These are phyloP conservation scores for Dendrocalamus sinicus DNA, from an alignment of 176 grass and related monocot species.

Conservation along the genomic window DNA sequence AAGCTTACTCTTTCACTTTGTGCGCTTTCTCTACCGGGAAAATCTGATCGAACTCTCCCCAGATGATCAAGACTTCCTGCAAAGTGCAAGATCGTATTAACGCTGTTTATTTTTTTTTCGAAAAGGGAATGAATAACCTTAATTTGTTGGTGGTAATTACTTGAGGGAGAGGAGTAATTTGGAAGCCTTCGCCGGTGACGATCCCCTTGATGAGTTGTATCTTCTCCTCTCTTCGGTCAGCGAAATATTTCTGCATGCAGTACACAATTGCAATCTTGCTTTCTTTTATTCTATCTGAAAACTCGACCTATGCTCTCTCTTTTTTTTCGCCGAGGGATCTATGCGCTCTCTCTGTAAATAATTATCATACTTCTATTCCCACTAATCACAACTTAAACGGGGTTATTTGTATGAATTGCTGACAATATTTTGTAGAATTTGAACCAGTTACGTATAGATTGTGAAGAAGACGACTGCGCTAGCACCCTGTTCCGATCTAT, in stretches of 20 bases:
- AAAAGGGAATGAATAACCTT: neutral
- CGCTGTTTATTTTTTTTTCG: neutral
- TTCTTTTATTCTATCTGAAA: too few relatives aligned
- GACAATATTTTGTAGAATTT: too few relatives aligned
- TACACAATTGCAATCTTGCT: neutral
- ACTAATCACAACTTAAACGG: too few relatives aligned
- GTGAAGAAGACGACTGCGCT: too few relatives aligned
- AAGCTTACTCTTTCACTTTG: conserved; percentile 72
- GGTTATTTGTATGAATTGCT: too few relatives aligned
- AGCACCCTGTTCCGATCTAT: too few relatives aligned
- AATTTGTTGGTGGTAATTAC: conserved; percentile 33
- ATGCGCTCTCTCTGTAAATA: too few relatives aligned
- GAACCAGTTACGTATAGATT: too few relatives aligned
- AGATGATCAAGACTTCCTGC: conserved; percentile 78
- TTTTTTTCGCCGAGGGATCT: too few relatives aligned
- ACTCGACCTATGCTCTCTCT: too few relatives aligned
- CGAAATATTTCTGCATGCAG: conserved; percentile 61
- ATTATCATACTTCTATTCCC: too few relatives aligned
- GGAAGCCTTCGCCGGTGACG: conserved; percentile 57
- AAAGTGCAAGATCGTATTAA: neutral
- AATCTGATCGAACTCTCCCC: conserved; percentile 89
- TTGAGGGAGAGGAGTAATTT: conserved; percentile 72
- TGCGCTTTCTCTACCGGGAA: conserved; percentile 69
- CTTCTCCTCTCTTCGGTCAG: conserved; percentile 61
- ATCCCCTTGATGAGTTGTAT: conserved; percentile 73